Base-by-base conservation (phyloP, 257 asterid genomes). In the Salvia hispanica region DNA sequence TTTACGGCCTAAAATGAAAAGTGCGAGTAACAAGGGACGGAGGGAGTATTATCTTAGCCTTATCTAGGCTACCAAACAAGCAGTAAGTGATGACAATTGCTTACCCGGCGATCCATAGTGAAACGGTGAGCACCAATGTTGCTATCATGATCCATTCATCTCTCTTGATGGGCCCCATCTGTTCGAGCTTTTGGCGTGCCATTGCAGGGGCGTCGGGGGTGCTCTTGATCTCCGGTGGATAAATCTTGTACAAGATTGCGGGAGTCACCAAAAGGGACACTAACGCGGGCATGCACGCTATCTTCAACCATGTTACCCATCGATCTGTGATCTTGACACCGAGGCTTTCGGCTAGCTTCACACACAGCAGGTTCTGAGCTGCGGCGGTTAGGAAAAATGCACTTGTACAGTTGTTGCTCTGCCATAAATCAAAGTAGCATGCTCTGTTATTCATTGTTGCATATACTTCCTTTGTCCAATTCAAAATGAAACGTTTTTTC, bases 381-480 rank as follows among this genome's bases (percentile, higher is more conserved):
- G 96, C 96, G 37, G 88, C 98, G 12, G 95, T 87, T 59, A 92
- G 83, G 62, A 89, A 89, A n/a, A 92, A 70, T 21, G 96, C 93
- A 56, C 96, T 85, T 61, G 96, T 81, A 80, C 67, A 68, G 55
- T 85, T 84, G 73, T 81, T 66, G 64, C 88, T 64, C 95, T 88
- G 84, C 28, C 31, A 25, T 25, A 25, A 25, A 25, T 25, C 31
- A 1, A 25, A 1, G 31, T 25, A 25, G 31, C 31, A 2, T 25
- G 31, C 31, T 25, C 2, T 39, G 43, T 39, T 6, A 39, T 1
- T 5, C 43, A 6, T 37, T 37, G 5, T 37, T 39, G 10, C 10
- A 39, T 39, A 37, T 5, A 4, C 8, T 1, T 39, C 10, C 10
- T 6, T 4, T 37, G 5, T 7, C 6, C 5, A 8, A 37, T 37